Evolutionary conservation across 345 rosid genomes (phyloP), one percentile per base, ranked within the genome.

Genomic region (Hypericum androsaemum): DNA sequence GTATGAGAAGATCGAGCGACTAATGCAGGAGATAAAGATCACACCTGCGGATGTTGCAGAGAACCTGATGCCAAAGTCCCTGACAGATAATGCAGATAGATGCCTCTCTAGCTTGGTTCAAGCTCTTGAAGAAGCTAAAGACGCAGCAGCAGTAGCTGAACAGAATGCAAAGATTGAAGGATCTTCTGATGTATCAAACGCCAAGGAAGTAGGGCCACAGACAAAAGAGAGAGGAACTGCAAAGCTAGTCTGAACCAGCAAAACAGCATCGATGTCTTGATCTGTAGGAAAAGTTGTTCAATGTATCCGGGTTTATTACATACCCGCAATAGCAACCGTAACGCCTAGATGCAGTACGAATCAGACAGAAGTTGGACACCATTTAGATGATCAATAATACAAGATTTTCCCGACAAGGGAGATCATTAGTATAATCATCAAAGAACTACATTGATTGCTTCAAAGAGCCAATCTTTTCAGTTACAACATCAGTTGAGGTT

Each of bases 401-500:
- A 11, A 12, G 48, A 45, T 45, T n/a, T 6, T 12, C n/a, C n/a
- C n/a, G n/a, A 42, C 10, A 56, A 37, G 58, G 52, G 48, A 46
- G 54, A 54, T 61, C 22, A 49, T 36, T 22, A 43, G 15, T 47
- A 10, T 37, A 41, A 59, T 49, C 56, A 15, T 54, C 3, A 50
- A 57, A 49, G 59, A 50, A 54, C 71, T 54, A 72, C 65, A 47
- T 51, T 44, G 72, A 61, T 48, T 53, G 61, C 54, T 71, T 68
- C 73, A 58, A 68, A 58, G 47, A 58, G 58, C 72, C 69, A 50
- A 49, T 59, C 55, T 39, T 74, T 49, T 48, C 60, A 47, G 81
- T 62, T 73, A 69, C 74, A 73, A 54, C 59, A 64, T 64, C 62
- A 65, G 74, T 66, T 69, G 55, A 54, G 66, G 80, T 76, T 68